Conservation (phyloP, 257 asterid species). For the Solanum tarapatanum region DNA sequence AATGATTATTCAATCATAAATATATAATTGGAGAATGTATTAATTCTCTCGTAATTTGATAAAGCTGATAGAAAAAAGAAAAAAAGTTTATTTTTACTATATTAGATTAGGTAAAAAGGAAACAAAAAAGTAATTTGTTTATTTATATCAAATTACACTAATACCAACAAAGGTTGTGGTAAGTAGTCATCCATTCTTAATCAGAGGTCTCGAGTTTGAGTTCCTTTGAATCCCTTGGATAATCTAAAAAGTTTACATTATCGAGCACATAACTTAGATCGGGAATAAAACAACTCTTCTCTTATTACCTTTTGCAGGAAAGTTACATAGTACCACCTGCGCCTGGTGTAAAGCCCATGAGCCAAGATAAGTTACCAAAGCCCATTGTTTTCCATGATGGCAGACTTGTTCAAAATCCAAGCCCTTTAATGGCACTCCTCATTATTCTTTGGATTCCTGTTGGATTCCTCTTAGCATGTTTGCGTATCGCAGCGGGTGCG, state of each 20-base stretch:
- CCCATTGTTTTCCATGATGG: constrained; percentile 79
- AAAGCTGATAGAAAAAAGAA: background rate
- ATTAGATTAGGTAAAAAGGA: background rate
- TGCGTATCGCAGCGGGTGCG: constrained; percentile 51
- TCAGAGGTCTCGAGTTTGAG: too few relatives aligned
- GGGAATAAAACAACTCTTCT: background rate
- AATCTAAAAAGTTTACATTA: background rate
- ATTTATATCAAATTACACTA: background rate
- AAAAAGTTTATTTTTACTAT: background rate
- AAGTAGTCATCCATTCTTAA: too few relatives aligned
- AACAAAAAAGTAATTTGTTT: background rate
- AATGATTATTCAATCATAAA: background rate
- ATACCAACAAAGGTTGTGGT: background rate
- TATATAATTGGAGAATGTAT: background rate
- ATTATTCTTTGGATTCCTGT: constrained; percentile 64
- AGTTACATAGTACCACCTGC: constrained; percentile 33
- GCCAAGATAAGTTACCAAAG: constrained; percentile 41
- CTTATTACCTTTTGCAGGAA: constrained; percentile 26
- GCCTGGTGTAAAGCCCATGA: constrained; percentile 26
- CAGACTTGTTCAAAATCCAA: constrained; percentile 57
- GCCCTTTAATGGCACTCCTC: constrained; percentile 38
- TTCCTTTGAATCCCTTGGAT: too few relatives aligned
- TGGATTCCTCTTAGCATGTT: constrained; percentile 48
- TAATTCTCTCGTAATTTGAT: background rate
- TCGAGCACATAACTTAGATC: background rate